A percentile compares a stretch with the other conserved stretches of the same genome.
Conservation (phyloP, 2,329 filamentous ascomycete species). For the Fusarium foetens region DNA sequence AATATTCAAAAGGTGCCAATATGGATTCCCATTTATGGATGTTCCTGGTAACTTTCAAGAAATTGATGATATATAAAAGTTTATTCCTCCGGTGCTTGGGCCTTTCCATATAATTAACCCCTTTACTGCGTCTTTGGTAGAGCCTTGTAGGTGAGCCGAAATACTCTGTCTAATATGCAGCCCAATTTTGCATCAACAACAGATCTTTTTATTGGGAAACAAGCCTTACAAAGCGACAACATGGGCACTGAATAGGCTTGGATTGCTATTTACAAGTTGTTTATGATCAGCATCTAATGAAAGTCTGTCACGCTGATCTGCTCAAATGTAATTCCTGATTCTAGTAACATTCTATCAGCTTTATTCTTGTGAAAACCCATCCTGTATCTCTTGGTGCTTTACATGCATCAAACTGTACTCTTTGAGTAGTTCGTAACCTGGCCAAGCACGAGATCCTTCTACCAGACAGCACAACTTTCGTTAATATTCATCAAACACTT, state of each 20-base stretch:
- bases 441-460: not conserved
- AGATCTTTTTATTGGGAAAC: rapidly evolving
- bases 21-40: not conserved
- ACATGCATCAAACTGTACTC: rapidly evolving
- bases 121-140: not conserved
- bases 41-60: not conserved
- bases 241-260: rapidly evolving
- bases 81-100: too few species aligned
- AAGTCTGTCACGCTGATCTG: too few species aligned
- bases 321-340: rapidly evolving
- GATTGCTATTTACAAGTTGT: rapidly evolving
- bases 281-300: rapidly evolving
- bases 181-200: not conserved
- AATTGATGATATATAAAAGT: not conserved
- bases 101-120: too few species aligned
- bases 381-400: rapidly evolving
- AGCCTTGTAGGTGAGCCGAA: too few species aligned
- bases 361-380: rapidly evolving
- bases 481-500: not conserved
- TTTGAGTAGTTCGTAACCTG: rapidly evolving
- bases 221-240: rapidly evolving
- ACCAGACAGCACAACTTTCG: rapidly evolving
- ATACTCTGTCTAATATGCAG: rapidly evolving
- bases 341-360: rapidly evolving
- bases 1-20: not conserved